phyloP scores from a whole-genome alignment of 176 grass and related monocot genomes.

The Carex parvula region DNA sequence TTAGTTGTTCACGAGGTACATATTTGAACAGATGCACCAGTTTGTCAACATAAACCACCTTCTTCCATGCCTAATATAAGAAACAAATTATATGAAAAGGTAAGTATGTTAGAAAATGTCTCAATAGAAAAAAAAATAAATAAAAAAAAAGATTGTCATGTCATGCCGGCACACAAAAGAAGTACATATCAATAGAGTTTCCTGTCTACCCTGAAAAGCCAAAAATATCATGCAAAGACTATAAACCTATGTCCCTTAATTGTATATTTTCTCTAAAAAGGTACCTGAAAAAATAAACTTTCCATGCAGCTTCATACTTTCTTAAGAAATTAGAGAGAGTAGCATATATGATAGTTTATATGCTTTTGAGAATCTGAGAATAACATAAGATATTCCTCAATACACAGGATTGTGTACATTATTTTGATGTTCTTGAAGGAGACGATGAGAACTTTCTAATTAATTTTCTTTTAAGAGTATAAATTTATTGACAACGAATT shows the following conservation, averaged over 20 bases:
- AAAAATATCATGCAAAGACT: not conserved
- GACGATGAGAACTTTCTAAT: not conserved
- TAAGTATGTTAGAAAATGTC: not conserved
- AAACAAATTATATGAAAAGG: not conserved
- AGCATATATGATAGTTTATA: not conserved
- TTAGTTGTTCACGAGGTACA: constrained; percentile 83
- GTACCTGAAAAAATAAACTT: not conserved
- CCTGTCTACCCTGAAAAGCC: constrained; percentile 4
- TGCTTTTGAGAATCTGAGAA: not conserved
- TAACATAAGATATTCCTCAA: not conserved
- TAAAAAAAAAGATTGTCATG: not conserved
- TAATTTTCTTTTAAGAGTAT: not conserved
- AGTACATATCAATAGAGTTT: not conserved
- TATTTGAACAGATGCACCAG: constrained; percentile 90
- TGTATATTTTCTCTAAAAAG: not conserved
- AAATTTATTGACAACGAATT: no score
- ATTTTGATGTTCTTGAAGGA: not conserved
- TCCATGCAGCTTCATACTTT: not conserved
- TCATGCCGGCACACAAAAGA: not conserved
- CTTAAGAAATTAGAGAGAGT: not conserved
- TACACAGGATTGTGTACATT: not conserved
- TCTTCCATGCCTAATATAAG: constrained; percentile 77
- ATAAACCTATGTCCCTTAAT: constrained; percentile 1
- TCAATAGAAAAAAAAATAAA: not conserved
- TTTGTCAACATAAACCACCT: constrained; percentile 77